A percentile compares a stretch with the other conserved stretches of the same genome.
phyloP scores from a whole-genome alignment of 2,329 filamentous ascomycete genomes.

The Colletotrichum tropicale region DNA sequence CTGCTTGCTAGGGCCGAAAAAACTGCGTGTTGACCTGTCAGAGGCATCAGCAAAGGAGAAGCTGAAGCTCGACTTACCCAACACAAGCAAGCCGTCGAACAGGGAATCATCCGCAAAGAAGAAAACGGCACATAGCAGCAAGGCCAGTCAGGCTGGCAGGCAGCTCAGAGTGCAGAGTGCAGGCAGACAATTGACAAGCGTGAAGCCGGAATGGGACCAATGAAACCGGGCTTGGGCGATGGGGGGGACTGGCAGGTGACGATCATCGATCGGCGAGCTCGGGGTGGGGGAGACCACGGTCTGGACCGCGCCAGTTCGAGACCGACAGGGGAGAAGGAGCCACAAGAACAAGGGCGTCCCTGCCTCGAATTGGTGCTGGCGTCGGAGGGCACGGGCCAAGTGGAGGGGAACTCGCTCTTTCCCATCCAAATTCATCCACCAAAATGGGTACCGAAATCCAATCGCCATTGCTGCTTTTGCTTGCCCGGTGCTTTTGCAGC shows the following conservation, averaged over 20 bases:
- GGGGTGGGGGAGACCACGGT: slow-evolving; percentile 4
- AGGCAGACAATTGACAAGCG: neutral
- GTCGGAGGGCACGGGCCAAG: neutral
- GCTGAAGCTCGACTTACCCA: neutral
- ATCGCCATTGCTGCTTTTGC: neutral
- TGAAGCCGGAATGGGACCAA: slow-evolving; percentile 5
- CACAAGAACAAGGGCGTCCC: neutral
- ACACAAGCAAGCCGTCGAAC: neutral
- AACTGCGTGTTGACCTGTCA: neutral
- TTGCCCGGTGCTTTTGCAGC: neutral
- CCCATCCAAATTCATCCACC: neutral
- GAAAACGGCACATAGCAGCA: neutral
- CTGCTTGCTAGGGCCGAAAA: neutral
- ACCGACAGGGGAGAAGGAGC: neutral
- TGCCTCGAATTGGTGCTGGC: neutral
- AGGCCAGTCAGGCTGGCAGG: neutral
- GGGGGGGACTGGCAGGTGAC: neutral
- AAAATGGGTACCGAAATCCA: neutral
- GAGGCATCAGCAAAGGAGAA: neutral
- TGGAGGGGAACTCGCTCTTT: neutral
- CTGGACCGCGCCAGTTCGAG: slow-evolving; percentile 9
- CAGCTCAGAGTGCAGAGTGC: neutral
- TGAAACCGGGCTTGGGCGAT: neutral
- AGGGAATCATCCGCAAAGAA: neutral
- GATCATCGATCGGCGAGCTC: slow-evolving; percentile 13